Evolutionary conservation across 352 stramenopile genomes (phyloP), one percentile per base, ranked within the genome.

Genomic region (Globisporangium parvum): DNA sequence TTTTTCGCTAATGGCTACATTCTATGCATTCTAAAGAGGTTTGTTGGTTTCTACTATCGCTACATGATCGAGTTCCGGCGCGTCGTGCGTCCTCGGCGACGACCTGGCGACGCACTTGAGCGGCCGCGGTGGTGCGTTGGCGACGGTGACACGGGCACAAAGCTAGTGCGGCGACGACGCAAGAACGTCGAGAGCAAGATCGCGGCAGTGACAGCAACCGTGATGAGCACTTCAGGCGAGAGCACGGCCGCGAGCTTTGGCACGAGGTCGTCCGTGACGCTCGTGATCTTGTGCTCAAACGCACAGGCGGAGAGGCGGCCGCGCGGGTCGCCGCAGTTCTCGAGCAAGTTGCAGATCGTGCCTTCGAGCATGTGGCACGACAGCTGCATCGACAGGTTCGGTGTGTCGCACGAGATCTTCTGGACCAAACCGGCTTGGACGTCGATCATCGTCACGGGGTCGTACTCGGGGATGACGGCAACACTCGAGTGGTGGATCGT

Each of bases 321-420:
- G 28, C 73, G 65, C 5, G 67, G 49, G 59, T 88, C 82, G 17
- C 82, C 80, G 54, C 82, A 91, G 56, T 95, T 79, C 48, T 92
- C 76, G 0, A 95, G 58, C 31, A 93, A 59, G 53, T 94, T 95
- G 63, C 83, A 93, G 31, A 95, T 57, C 21, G 84, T 92, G 49
- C 84, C 80, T 75, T 95, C 85, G n/a, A 95, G 82, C 85, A 96
- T 95, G 69, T 96, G 87, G 58, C 87, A 96, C 14, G 82, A 93
- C 17, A 95, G 67, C 51, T 95, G 87, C 77, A 95, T 92, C 45
- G 87, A 94, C 35, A 95, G 60, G 44, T 93, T 82, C 0, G 81
- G 78, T 4, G 87, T 92, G 58, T 90, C 78, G 54, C 87, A 96
- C 59, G 87, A 92, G 51, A 96, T 94, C 47, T 88, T 93, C 55